Evolutionary conservation across 768 basidiomycete species (phyloP), one percentile per base, ranked within the genome.

Genomic region (Kwoniella europaea): DNA sequence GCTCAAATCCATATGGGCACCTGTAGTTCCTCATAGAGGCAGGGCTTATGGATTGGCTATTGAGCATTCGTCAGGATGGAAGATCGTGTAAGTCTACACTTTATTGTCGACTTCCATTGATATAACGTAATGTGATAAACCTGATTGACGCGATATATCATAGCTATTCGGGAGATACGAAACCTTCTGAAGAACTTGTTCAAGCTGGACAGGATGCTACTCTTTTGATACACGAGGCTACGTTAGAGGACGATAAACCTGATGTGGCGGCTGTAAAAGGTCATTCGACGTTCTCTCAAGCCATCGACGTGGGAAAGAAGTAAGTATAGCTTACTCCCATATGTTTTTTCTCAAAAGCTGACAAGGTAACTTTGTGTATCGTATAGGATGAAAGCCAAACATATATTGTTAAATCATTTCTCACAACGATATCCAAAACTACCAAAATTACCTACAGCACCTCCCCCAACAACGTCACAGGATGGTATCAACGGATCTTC

Each of bases 161-260:
- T 73, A 96, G 94, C 22, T 98, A 92, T 79, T 98, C 96, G 3
- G 95, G 90, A 5, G 96, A 98, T 81, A 98, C 95, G 1, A 86
- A 88, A 79, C 94, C 96, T 0, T 88, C 90, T 10, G 85, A 90
- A 12, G 86, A 85, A 29, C 85, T 98, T 4, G 88, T 90, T 24
- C 80, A 86, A 55, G 89, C 88, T 0, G 95, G 92, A 0, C 77
- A 85, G 69, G 83, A 85, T 65, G 90, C 91, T 0, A 93, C 93
- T 0, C 84, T 98, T 1, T 86, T 98, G 53, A 94, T 98, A 42
- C 96, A 98, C 77, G 96, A 98, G 82, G 92, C 95, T 0, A 94
- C 94, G 3, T 90, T 98, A 88, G 91, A 89, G 1, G 91, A 98
- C 76, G 91, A 91, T 65, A 88, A 94, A 77, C 87, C 85, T 20